These are phyloP conservation scores for Tulasnella sp. DNA, from an alignment of 768 basidiomycete species.

Conservation along the genomic window DNA sequence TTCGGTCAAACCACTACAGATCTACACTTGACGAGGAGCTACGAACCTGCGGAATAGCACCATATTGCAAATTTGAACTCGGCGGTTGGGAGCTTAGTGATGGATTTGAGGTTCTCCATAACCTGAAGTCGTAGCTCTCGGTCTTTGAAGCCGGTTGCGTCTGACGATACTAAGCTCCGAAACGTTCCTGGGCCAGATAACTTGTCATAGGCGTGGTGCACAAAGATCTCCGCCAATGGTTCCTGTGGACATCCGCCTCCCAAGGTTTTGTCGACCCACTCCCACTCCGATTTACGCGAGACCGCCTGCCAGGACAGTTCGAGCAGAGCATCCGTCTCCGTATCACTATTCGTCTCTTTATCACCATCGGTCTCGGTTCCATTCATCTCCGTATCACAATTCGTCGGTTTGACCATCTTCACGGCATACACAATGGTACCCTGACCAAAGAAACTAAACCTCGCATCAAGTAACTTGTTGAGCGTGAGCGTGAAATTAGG, in stretches of 20 bases:
- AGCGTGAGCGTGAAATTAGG: neutral
- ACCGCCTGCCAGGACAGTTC: neutral
- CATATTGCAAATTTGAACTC: neutral
- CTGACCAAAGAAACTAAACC: neutral
- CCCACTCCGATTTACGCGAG: neutral
- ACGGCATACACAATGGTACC: neutral
- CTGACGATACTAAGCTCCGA: neutral
- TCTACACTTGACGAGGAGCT: neutral
- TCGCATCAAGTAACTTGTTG: neutral
- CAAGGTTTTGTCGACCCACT: neutral
- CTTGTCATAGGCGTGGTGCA: neutral
- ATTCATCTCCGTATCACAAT: neutral
- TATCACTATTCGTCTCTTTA: neutral
- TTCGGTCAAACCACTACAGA: neutral
- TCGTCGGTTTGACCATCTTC: neutral
- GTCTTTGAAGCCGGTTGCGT: neutral
- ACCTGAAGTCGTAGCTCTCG: slow-evolving; percentile 1
- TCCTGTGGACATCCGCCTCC: neutral
- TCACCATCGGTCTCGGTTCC: neutral
- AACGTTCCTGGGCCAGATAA: slow-evolving; percentile 8
- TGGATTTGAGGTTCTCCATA: neutral
- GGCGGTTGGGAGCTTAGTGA: neutral
- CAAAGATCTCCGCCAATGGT: neutral
- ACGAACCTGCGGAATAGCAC: neutral
- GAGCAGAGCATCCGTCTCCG: neutral